Percentiles rank a stretch among this genome's conserved stretches.
Conservation (phyloP, 1,284 basidiomycete species). For the Cryptococcus depauperatus region DNA sequence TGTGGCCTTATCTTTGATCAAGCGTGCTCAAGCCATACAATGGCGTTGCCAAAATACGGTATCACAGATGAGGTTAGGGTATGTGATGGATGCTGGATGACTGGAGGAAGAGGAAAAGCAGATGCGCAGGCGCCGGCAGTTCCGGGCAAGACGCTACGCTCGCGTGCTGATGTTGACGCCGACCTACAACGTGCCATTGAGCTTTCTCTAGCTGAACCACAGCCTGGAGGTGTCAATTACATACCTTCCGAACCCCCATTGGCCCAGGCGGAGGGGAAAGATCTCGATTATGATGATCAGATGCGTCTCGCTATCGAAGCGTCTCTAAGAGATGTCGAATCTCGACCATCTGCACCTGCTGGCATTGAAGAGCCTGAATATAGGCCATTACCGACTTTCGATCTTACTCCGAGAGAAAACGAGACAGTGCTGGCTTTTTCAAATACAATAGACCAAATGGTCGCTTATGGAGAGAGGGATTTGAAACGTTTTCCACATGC, state of each 20-base stretch:
- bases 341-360: conserved; percentile 66
- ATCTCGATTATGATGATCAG: conserved; percentile 87
- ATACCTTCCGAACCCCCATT: conserved; percentile 62
- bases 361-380: conserved; percentile 48
- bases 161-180: conserved; percentile 58
- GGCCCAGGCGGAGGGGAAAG: conserved; percentile 34
- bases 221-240: conserved; percentile 44
- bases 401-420: conserved; percentile 66
- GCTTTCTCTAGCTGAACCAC: conserved; percentile 74
- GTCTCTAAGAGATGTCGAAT: conserved; percentile 74
- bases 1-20: conserved; percentile 97
- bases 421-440: conserved; percentile 81
- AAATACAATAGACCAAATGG: conserved; percentile 77
- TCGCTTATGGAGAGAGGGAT: conserved; percentile 67
- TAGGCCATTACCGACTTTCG: conserved; percentile 57
- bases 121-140: conserved; percentile 29
- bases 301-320: conserved; percentile 92
- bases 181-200: conserved; percentile 92
- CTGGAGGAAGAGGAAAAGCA: conserved; percentile 49
- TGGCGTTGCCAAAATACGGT: conserved; percentile 86
- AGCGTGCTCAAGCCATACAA: conserved; percentile 75
- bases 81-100: conserved; percentile 80
- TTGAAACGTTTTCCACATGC: conserved; percentile 72
- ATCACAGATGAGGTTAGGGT: conserved; percentile 89
- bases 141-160: conserved; percentile 35